Evolutionary conservation across 331 rosid genomes (phyloP).

Genomic region (Quercus tomentella): DNA sequence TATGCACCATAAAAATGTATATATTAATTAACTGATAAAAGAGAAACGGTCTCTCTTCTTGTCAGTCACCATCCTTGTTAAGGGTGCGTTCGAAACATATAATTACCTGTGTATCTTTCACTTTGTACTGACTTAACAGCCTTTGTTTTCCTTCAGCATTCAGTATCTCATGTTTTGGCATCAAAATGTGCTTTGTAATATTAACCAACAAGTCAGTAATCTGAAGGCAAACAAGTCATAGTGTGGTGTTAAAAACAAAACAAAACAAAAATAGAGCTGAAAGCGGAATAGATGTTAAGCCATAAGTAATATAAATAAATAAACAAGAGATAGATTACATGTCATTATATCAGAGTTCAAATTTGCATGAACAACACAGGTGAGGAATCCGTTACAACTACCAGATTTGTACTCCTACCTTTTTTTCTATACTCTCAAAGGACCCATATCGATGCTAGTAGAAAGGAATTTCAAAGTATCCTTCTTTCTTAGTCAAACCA

Average conservation of each 20-base stretch:
- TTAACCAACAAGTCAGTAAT: slow-evolving; percentile 42
- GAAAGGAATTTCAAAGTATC: too few relatives aligned
- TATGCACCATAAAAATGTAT: background rate
- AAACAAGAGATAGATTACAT: background rate
- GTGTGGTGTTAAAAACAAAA: background rate
- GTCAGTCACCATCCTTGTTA: too few relatives aligned
- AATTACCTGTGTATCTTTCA: slow-evolving; percentile 48
- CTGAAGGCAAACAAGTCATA: slow-evolving; percentile 13
- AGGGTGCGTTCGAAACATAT: background rate
- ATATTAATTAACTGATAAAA: too few relatives aligned
- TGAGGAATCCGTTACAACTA: background rate
- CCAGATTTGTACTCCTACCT: background rate
- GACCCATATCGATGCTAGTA: too few relatives aligned
- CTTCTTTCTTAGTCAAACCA: too few relatives aligned
- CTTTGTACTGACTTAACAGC: slow-evolving; percentile 27
- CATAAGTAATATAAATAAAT: background rate
- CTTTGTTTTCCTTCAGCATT: slow-evolving; percentile 27
- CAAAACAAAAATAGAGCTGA: too few relatives aligned
- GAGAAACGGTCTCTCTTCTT: too few relatives aligned
- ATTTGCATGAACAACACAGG: background rate
- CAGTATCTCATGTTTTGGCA: slow-evolving; percentile 44
- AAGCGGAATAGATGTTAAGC: background rate
- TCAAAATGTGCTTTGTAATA: slow-evolving; percentile 34
- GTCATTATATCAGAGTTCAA: background rate
- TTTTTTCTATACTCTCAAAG: too few relatives aligned